Base-by-base conservation (phyloP, 2,329 filamentous ascomycete species). In the Macroventuria anomochaeta region DNA sequence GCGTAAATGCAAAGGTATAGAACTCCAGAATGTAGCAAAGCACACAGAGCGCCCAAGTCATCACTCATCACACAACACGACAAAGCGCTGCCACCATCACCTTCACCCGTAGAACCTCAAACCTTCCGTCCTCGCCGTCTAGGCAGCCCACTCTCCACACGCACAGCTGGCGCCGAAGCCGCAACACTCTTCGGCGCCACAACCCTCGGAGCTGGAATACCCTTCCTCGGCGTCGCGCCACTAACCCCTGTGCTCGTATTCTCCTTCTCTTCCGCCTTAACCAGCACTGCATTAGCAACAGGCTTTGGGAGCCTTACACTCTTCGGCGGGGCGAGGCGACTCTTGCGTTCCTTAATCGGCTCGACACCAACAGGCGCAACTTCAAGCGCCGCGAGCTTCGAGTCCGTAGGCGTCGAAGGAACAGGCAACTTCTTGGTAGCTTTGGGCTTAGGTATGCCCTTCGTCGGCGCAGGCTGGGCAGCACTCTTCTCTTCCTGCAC, bases 231-330 rank as follows among this genome's bases (percentile, higher is more conserved):
- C 18, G 67, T 67, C 11, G 61, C 60, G 7, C 41, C 57, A n/a
- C 48, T 54, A 12, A 70, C 46, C 1, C 61, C 56, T 3, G 38
- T 70, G 64, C 55, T 68, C 68, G n/a, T 61, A 63, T 18, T 67
- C 61, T 40, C 54, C 46, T 50, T 55, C 34, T 44, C 53, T 10
- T 42, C 46, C 1, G 47, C 48, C 1, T 29, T 29, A 4, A 42
- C 54, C 5, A 55, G 13, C 2, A 42, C 15, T 12, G 60, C 38
- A 0, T 59, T 17, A 5, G 61, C 39, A 1, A 55, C 28, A 2
- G 63, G 55, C 6, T 66, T 63, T 2, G 71, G 69, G 2, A 76
- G 51, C 26, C 70, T 70, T 10, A 75, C 67, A 21, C 69, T 74
- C 50, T 61, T 70, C 0, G 73, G 72, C 0, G 71, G 68, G 1